phyloP scores from a whole-genome alignment of 768 basidiomycete genomes.

The Xerocomellus chrysenteron region DNA sequence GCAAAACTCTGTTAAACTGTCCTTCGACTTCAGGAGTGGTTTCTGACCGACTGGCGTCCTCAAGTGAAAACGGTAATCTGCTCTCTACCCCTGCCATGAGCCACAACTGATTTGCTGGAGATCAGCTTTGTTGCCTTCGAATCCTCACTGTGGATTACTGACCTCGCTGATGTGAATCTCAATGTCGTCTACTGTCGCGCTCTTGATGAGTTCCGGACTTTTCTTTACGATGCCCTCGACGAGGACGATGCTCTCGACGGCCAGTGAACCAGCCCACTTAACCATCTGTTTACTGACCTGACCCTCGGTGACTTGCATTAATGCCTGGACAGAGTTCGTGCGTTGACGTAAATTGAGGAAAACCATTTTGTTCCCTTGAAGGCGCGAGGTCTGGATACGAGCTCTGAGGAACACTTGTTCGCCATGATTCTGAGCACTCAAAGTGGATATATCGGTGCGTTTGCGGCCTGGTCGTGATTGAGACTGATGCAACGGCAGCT shows the following conservation, averaged over 20 bases:
- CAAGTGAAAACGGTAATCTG: constrained; percentile 85
- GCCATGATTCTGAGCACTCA: constrained; percentile 63
- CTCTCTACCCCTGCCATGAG: constrained; percentile 77
- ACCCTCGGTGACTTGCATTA: constrained; percentile 68
- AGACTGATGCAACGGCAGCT: constrained; percentile 88
- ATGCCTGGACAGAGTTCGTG: constrained; percentile 81
- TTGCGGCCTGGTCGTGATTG: constrained; percentile 64
- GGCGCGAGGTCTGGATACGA: constrained; percentile 86
- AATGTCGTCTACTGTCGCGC: constrained; percentile 81
- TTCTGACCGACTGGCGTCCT: constrained; percentile 88
- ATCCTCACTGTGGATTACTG: constrained; percentile 11
- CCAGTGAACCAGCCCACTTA: constrained; percentile 79
- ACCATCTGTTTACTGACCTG: constrained; percentile 96
- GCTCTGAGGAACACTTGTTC: constrained; percentile 83
- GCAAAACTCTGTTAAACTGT: constrained; percentile 76
- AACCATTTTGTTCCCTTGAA: constrained; percentile 93
- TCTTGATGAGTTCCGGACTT: constrained; percentile 85
- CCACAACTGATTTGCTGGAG: constrained; percentile 56
- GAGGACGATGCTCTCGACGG: constrained; percentile 87
- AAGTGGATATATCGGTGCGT: constrained; percentile 61
- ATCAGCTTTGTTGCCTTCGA: neutral
- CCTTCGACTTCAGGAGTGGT: constrained; percentile 58
- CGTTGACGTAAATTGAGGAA: constrained; percentile 92
- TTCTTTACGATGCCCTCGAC: constrained; percentile 82
- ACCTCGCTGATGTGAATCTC: constrained; percentile 87